Base-by-base conservation (phyloP, 768 basidiomycete genomes). In the Mycena crocata region DNA sequence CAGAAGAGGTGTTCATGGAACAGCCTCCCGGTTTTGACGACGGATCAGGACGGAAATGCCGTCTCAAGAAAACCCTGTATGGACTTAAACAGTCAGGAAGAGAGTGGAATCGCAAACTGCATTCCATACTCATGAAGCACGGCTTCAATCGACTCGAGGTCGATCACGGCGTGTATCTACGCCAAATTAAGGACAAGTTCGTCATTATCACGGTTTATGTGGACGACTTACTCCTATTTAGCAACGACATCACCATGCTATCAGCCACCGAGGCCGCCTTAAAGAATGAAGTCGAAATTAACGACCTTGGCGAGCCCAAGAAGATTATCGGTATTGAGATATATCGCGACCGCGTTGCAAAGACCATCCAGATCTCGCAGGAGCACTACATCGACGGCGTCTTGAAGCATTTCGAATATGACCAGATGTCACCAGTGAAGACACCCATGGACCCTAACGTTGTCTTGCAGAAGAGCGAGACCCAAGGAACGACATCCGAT, bases 61-160 rank as follows among this genome's bases (percentile, higher is more conserved):
- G 55, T 30, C 55, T 56, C 1, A 40, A 21, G 24, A 56, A 56
- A 31, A 56, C 40, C 2, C 28, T 56, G 17, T 56, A 56, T 44
- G 55, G 55, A 12, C 55, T 56, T 24, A 56, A 56, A 21, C 55
- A 56, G 55, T 56, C 54, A 24, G 54, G 54, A 14, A 39, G 37
- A 1, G 65, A 75, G 46, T 81, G 76, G 77, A 74, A 80, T 35
- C n/a, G 71, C 2, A 55, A 77, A 39, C 35, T 81, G 4, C 49
- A 70, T 30, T 8, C 35, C 5, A n/a, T 48, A 17, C 54, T 80
- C 24, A 66, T 55, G 3, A 46, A 48, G 5, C 54, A 73, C 14
- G 74, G 73, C 10, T 80, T 75, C 52, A 52, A 51, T 6, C 30
- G 31, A 1, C n/a, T 68, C 1, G 15, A 62, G 12, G 59, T 70